Conservation (phyloP, 495 filamentous ascomycete species). For the Penicillium lagena region DNA sequence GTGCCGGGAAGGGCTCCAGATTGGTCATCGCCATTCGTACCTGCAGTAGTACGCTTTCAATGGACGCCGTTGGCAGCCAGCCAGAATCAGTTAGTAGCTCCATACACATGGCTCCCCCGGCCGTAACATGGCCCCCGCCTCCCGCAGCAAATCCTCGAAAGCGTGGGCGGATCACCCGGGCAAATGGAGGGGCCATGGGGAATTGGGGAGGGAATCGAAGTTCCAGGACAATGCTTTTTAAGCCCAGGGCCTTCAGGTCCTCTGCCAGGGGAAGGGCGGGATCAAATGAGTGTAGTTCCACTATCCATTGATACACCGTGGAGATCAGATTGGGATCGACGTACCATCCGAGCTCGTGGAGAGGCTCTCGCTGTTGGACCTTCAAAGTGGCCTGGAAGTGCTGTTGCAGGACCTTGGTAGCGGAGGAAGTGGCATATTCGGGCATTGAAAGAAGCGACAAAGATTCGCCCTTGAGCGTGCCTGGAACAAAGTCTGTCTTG, state of each 20-base stretch:
- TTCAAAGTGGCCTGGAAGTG: constrained; percentile 57
- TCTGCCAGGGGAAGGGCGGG: constrained; percentile 57
- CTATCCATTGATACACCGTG: constrained; percentile 91
- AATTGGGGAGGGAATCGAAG: constrained; percentile 69
- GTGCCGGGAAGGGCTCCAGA: constrained; percentile 64
- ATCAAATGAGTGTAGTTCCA: constrained; percentile 84
- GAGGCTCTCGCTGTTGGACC: constrained; percentile 54
- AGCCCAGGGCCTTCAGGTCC: constrained; percentile 59
- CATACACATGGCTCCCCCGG: constrained; percentile 89
- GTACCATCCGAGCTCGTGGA: constrained; percentile 80
- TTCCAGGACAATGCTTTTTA: constrained; percentile 71
- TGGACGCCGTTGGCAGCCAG: constrained; percentile 65
- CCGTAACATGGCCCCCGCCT: constrained; percentile 84
- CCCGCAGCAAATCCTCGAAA: constrained; percentile 65
- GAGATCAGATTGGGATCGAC: constrained; percentile 52
- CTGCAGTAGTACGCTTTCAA: constrained; percentile 80
- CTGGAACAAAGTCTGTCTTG: constrained; percentile 62
- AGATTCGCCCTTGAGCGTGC: constrained; percentile 46
- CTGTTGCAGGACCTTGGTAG: constrained; percentile 55
- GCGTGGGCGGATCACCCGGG: constrained; percentile 76
- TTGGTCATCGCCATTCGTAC: constrained; percentile 71
- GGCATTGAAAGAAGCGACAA: constrained; percentile 58
- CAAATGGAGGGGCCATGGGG: constrained; percentile 76
- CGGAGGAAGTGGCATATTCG: constrained; percentile 57
- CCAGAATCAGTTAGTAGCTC: constrained; percentile 80